Percentiles rank a stretch among this genome's conserved stretches.
These are phyloP conservation scores for Tetrastigma voinierianum DNA, from an alignment of 164 flowering plant species.

Conservation along the genomic window DNA sequence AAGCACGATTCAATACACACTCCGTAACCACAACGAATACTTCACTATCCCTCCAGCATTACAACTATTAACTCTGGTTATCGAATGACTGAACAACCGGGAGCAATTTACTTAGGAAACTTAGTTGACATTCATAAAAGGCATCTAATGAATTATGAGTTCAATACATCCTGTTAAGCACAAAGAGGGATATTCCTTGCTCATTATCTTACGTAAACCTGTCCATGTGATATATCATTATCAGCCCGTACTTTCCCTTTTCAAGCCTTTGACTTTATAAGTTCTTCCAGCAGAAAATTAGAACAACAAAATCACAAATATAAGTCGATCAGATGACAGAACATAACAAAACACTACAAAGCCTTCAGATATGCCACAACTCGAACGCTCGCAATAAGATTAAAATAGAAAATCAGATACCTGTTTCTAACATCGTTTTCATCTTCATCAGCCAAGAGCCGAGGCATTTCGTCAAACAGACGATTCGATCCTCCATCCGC, in stretches of 20 bases:
- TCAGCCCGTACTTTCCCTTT: not conserved
- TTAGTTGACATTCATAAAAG: too few species aligned
- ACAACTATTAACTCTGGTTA: not conserved
- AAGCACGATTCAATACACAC: too few species aligned
- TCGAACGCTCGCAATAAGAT: not conserved
- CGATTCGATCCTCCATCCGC: conserved; percentile 99
- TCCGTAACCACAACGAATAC: too few species aligned
- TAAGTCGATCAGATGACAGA: too few species aligned
- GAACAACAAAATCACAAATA: not conserved
- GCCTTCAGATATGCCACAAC: not conserved
- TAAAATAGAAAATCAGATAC: conserved; percentile 23
- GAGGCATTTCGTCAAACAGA: conserved; percentile 78
- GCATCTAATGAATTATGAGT: too few species aligned
- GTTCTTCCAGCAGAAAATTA: not conserved
- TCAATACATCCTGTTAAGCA: too few species aligned
- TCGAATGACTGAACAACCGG: too few species aligned
- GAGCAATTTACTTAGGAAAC: too few species aligned
- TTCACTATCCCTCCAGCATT: not conserved
- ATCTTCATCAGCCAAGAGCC: conserved; percentile 57
- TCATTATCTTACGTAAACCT: not conserved
- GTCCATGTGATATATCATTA: not conserved
- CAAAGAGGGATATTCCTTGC: too few species aligned
- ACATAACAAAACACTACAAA: too few species aligned
- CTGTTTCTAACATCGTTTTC: conserved; percentile 57
- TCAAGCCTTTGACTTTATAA: not conserved